Conservation (phyloP, 2,329 filamentous ascomycete genomes). For the Verticillium zaregamsianum region DNA sequence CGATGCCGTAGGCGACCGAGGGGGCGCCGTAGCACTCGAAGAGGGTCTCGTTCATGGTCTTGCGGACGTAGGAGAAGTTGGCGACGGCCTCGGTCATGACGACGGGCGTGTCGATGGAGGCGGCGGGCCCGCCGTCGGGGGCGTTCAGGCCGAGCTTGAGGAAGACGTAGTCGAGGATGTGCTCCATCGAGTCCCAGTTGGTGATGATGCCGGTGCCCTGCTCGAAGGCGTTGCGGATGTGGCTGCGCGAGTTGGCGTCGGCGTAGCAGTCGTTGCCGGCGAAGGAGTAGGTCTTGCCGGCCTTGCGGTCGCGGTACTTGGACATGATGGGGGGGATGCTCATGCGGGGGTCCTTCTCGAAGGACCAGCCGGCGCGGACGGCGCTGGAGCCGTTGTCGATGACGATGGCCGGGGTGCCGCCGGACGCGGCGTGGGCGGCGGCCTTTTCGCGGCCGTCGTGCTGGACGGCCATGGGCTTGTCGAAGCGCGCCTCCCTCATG, state of each 20-base stretch:
- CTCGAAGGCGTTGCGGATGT: slow-evolving; percentile 89
- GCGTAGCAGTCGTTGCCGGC: slow-evolving; percentile 90
- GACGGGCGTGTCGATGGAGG: slow-evolving; percentile 70
- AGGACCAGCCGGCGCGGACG: slow-evolving; percentile 93
- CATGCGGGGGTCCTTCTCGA: slow-evolving; percentile 77
- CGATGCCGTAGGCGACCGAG: slow-evolving; percentile 88
- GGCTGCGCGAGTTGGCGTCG: slow-evolving; percentile 86
- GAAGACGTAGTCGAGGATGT: slow-evolving; percentile 89
- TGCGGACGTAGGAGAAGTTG: slow-evolving; percentile 82
- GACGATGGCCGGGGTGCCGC: slow-evolving; percentile 72
- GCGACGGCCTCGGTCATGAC: slow-evolving; percentile 96
- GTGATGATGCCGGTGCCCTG: slow-evolving; percentile 84
- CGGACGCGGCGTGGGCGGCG: slow-evolving; percentile 38
- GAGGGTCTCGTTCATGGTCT: slow-evolving; percentile 94
- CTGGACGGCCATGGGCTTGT: slow-evolving; percentile 48
- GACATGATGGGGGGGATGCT: slow-evolving; percentile 86
- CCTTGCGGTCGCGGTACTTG: slow-evolving; percentile 90
- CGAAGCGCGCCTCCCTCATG: slow-evolving; percentile 60
- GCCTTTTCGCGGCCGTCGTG: slow-evolving; percentile 70
- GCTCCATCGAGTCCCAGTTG: slow-evolving; percentile 98
- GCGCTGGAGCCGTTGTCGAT: slow-evolving; percentile 96
- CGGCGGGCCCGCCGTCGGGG: slow-evolving; percentile 49
- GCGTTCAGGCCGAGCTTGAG: slow-evolving; percentile 86
- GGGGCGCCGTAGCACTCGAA: slow-evolving; percentile 95
- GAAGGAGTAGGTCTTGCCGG: slow-evolving; percentile 88